Conservation (phyloP, 1,284 basidiomycete species). For the Volvariella volvacea region DNA sequence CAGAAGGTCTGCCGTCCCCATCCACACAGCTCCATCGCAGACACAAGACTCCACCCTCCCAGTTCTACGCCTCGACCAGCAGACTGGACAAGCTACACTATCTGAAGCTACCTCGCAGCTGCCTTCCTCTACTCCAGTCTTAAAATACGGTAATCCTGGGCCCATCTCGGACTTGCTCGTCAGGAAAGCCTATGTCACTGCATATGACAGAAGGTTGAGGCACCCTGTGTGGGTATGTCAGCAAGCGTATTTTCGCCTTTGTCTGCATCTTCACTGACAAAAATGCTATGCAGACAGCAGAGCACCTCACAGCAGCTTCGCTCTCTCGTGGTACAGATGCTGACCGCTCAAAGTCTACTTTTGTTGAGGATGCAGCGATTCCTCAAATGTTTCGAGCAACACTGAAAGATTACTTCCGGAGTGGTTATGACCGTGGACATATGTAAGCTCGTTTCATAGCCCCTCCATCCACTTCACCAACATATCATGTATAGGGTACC, state of each 20-base stretch:
- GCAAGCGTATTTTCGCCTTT: neutral
- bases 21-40: conserved; percentile 10
- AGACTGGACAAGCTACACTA: neutral
- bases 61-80: neutral
- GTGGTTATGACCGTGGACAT: conserved; percentile 96
- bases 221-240: conserved; percentile 86
- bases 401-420: conserved; percentile 86
- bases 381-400: conserved; percentile 81
- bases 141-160: conserved; percentile 78
- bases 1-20: conserved; percentile 19
- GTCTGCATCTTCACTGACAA: conserved; percentile 2
- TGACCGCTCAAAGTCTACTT: conserved; percentile 76
- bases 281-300: conserved; percentile 64
- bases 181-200: conserved; percentile 80
- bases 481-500: conserved; percentile 61
- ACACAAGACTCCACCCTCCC: conserved; percentile 1
- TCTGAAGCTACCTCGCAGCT: conserved; percentile 22
- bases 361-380: conserved; percentile 79
- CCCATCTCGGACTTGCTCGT: conserved; percentile 79
- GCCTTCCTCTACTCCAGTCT: conserved; percentile 25
- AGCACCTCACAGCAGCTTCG: conserved; percentile 80
- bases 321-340: conserved; percentile 41
- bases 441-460: conserved; percentile 54
- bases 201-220: conserved; percentile 84
- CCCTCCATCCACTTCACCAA: neutral